Evolutionary conservation across 768 basidiomycete species (phyloP).

Genomic region (Suillus paluster): DNA sequence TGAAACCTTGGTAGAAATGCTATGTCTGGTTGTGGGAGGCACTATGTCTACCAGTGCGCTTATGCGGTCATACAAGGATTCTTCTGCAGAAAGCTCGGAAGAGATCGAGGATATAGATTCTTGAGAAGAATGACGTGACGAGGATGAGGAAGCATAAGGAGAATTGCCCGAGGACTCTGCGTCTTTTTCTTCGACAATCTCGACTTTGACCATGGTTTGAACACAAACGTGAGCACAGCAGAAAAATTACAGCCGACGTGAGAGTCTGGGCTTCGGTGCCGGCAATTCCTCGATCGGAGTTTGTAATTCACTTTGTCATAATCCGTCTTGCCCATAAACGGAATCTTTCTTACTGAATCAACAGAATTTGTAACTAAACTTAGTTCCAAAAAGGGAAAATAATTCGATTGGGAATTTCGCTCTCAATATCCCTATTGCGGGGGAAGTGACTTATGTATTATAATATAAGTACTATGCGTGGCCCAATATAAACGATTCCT

Average conservation of each 20-base stretch:
- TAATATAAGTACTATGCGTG: slow-evolving; percentile 17
- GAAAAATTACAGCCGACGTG: slow-evolving; percentile 18
- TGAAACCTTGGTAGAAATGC: slow-evolving; percentile 63
- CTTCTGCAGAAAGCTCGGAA: slow-evolving; percentile 73
- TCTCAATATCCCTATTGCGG: slow-evolving; percentile 7
- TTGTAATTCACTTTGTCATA: slow-evolving; percentile 1
- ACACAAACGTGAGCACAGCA: background rate
- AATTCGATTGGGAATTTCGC: background rate
- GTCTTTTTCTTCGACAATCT: slow-evolving; percentile 87
- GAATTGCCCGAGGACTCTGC: slow-evolving; percentile 51
- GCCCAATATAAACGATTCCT: slow-evolving; percentile 10
- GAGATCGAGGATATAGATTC: slow-evolving; percentile 81
- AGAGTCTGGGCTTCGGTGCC: slow-evolving; percentile 33
- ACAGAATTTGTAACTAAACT: slow-evolving; percentile 2
- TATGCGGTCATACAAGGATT: slow-evolving; percentile 87
- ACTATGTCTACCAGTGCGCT: slow-evolving; percentile 95
- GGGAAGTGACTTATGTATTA: slow-evolving; percentile 1
- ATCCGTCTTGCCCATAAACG: slow-evolving; percentile 1
- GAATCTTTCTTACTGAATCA: background rate
- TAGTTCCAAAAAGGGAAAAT: background rate
- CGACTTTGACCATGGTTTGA: slow-evolving; percentile 86
- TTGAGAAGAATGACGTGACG: slow-evolving; percentile 69
- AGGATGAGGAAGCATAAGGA: slow-evolving; percentile 76
- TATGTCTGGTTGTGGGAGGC: slow-evolving; percentile 85
- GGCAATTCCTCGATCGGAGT: slow-evolving; percentile 17